phyloP scores from a whole-genome alignment of 495 filamentous ascomycete species.

The Annulohypoxylon maeteangense region DNA sequence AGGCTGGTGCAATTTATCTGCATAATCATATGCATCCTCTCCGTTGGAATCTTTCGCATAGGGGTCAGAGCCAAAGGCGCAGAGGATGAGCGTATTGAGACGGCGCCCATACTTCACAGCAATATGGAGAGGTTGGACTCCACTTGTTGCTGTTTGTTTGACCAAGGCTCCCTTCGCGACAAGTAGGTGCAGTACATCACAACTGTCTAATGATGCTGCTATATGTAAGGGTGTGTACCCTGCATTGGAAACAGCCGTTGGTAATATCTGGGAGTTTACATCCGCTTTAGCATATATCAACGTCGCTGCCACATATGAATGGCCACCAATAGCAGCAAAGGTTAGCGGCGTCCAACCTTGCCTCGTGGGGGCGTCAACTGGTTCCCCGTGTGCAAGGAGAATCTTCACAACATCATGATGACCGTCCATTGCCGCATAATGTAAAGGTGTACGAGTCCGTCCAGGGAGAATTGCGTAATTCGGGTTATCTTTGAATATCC shows the following conservation, averaged over 20 bases:
- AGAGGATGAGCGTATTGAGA: not conserved
- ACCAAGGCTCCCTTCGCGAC: not conserved
- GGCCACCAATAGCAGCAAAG: not conserved
- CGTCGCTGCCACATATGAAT: not conserved
- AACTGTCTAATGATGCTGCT: not conserved
- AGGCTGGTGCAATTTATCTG: not conserved
- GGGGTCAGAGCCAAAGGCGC: not conserved
- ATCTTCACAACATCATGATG: not conserved
- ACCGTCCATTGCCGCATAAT: not conserved
- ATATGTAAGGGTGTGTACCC: not conserved
- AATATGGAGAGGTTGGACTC: not conserved
- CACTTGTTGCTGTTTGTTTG: not conserved
- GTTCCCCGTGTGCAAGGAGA: not conserved
- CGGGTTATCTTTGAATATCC: not conserved
- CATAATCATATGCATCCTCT: not conserved
- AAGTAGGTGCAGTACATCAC: not conserved
- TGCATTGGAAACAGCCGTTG: not conserved
- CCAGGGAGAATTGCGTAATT: not conserved
- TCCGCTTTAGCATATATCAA: not conserved
- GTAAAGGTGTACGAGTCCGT: not conserved
- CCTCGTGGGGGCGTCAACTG: not conserved
- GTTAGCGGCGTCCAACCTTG: not conserved
- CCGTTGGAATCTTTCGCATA: not conserved
- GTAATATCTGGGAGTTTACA: not conserved
- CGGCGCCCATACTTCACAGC: not conserved